Base-by-base conservation (phyloP, 2,329 filamentous ascomycete species). In the Tetracladium maxilliforme region DNA sequence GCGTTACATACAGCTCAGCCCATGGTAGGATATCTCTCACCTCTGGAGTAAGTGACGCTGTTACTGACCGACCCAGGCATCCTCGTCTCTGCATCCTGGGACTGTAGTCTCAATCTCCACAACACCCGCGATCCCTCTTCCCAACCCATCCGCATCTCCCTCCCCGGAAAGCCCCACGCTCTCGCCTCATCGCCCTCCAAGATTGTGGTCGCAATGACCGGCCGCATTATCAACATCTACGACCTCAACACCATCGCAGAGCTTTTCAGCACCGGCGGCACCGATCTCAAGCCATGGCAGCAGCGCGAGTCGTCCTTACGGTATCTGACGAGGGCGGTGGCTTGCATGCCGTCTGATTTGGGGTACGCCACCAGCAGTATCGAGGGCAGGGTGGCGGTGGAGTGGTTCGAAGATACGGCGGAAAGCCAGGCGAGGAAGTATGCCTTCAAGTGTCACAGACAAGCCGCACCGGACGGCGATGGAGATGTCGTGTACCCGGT, bases 391-490 rank as follows among this genome's bases (percentile, higher is more conserved):
- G 84, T 98, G 3, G 87, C 86, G 0, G 90, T 98, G 2, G 90
- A 98, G 51, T 95, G 86, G 82, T 95, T 98, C 47, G 90, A 95
- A 45, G 81, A 90, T 10, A 81, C 73, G 5, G 61, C 72, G 21
- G 80, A 87, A 48, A 86, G 80, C 4, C 86, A 95, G 54, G 77
- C 80, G 19, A 70, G 86, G 37, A 95, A 94, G 51, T 98, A 95
- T 49, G 90, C 90, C 10, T 98, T 98, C 69, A 98, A 98, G 52
- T 98, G 90, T 52, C 90, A 98, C 52, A 70, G 90, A 5, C 82
- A 92, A 48, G 64, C 72, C 2, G 63, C 61, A 7, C 52, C 69
- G 3, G 64, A 74, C 20, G 62, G 64, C 7, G 65, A 66, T 19
- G 49, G 16, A 46, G 76, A 82, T 42, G 58, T 80, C 3, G 72